These are phyloP conservation scores for Trypethelium eluteriae DNA, from an alignment of 495 filamentous ascomycete species.

Conservation along the genomic window DNA sequence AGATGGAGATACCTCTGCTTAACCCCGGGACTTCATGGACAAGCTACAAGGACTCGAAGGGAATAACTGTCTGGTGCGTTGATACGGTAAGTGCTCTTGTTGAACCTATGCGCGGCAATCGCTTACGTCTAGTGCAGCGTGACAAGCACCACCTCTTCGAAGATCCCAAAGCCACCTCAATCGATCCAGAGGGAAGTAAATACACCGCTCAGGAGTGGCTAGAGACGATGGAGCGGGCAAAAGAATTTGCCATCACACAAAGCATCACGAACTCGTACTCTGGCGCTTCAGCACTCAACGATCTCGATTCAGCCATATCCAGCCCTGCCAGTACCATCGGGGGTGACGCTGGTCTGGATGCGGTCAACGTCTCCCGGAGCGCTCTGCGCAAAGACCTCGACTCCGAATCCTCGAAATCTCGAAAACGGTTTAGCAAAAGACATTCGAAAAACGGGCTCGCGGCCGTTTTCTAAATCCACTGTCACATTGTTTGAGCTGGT, in stretches of 20 bases:
- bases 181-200: constrained; percentile 38
- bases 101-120: constrained; percentile 17
- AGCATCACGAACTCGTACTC: constrained; percentile 58
- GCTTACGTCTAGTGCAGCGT: constrained; percentile 45
- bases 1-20: constrained; percentile 78
- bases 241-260: constrained; percentile 69
- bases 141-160: constrained; percentile 93
- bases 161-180: constrained; percentile 59
- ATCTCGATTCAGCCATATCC: constrained; percentile 63
- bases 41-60: constrained; percentile 73
- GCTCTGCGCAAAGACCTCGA: constrained; percentile 40
- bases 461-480: constrained; percentile 55
- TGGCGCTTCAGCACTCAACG: constrained; percentile 61
- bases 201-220: constrained; percentile 76
- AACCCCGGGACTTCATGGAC: constrained; percentile 64
- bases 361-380: constrained; percentile 14
- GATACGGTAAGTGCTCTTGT: constrained; percentile 67
- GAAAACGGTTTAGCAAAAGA: constrained; percentile 80
- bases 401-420: constrained; percentile 50
- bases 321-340: constrained; percentile 70
- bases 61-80: constrained; percentile 78
- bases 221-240: constrained; percentile 70
- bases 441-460: constrained; percentile 86
- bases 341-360: constrained; percentile 20
- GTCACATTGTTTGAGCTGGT: not conserved